phyloP scores from a whole-genome alignment of 2,329 filamentous ascomycete genomes.

The Sarocladium strictum region DNA sequence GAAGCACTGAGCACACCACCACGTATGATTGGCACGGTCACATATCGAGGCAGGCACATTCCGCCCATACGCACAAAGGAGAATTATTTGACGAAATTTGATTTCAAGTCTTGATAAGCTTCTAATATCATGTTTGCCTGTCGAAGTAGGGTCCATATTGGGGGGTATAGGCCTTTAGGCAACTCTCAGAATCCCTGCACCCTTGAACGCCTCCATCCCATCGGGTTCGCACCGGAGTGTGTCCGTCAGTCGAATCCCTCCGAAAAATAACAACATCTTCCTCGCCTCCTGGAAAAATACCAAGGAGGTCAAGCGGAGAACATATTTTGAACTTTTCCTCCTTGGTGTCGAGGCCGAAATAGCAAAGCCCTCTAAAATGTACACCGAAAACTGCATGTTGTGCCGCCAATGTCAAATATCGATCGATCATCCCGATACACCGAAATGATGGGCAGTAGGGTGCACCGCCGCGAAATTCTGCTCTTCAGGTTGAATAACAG shows the following conservation, averaged over 20 bases:
- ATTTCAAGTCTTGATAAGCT: neutral
- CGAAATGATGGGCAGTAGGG: neutral
- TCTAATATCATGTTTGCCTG: constrained; percentile 22
- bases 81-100: neutral
- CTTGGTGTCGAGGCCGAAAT: neutral
- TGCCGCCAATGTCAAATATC: constrained; percentile 7
- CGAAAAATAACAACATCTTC: neutral
- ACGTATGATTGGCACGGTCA: no score
- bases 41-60: no score
- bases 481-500: constrained; percentile 16
- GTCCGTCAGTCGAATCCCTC: neutral
- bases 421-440: neutral
- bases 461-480: neutral
- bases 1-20: no score
- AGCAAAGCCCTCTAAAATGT: constrained; percentile 7
- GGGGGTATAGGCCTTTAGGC: constrained; percentile 37
- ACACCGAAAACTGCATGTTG: constrained; percentile 9
- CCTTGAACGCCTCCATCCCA: constrained; percentile 31
- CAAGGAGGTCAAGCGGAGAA: neutral
- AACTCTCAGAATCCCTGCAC: constrained; percentile 31
- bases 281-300: neutral
- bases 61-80: neutral
- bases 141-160: constrained; percentile 25
- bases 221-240: neutral
- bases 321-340: constrained; percentile 6